Evolutionary conservation across 805 yeast species (phyloP).

Genomic region (Wickerhamiella azyma): DNA sequence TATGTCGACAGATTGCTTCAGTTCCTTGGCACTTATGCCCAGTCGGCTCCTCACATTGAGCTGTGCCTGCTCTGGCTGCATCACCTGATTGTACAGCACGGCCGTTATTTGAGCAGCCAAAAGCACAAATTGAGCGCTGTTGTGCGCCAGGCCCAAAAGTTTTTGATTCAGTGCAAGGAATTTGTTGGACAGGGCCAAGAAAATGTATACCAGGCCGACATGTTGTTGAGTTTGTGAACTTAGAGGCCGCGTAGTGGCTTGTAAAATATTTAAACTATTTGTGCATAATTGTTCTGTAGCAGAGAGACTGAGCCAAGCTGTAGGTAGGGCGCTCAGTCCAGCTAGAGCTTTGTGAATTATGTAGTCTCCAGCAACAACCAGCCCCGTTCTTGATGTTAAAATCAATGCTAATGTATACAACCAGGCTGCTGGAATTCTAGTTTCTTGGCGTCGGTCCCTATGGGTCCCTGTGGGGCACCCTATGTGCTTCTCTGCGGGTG

Average conservation of each 20-base stretch:
- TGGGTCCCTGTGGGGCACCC: too few species aligned
- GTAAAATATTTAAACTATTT: background rate
- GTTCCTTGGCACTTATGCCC: slow-evolving; percentile 52
- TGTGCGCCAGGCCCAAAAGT: slow-evolving; percentile 59
- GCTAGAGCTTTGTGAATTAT: too few species aligned
- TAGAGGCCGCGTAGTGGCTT: background rate
- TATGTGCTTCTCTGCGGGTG: too few species aligned
- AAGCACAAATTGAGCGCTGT: slow-evolving; percentile 50
- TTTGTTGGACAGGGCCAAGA: slow-evolving; percentile 16
- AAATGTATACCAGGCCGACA: slow-evolving; percentile 12
- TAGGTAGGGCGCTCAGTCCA: too few species aligned
- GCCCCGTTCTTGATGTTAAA: too few species aligned
- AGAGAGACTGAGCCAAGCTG: too few species aligned
- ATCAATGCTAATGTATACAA: too few species aligned
- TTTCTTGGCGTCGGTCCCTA: too few species aligned
- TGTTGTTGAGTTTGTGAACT: slow-evolving; percentile 2
- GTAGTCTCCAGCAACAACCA: too few species aligned
- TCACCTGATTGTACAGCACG: slow-evolving; percentile 55
- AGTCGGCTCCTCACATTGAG: slow-evolving; percentile 73
- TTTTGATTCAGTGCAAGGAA: slow-evolving; percentile 26
- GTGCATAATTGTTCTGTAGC: too few species aligned
- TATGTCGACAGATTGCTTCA: slow-evolving; percentile 55
- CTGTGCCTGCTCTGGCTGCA: slow-evolving; percentile 74
- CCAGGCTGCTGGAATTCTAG: too few species aligned
- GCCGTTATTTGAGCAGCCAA: slow-evolving; percentile 51